These are phyloP conservation scores for Hymenochaete sp. DNA, from an alignment of 1,284 basidiomycete species.

Conservation along the genomic window DNA sequence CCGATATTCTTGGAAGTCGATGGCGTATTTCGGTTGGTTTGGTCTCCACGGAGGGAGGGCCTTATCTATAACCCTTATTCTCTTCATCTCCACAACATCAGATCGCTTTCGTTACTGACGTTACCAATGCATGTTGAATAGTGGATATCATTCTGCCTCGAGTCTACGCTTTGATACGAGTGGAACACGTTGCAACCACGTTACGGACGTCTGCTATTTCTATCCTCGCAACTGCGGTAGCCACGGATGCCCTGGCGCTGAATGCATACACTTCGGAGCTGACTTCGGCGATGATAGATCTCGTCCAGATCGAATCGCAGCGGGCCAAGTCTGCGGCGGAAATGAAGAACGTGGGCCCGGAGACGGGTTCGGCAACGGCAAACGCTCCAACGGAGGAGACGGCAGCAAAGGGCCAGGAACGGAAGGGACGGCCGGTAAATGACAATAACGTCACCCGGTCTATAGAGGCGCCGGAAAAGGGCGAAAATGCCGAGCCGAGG, in stretches of 20 bases:
- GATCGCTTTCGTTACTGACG: no score
- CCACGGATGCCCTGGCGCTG: conserved; percentile 54
- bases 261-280: conserved; percentile 57
- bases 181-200: conserved; percentile 53
- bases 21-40: no score
- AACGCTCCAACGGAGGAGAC: conserved; percentile 1
- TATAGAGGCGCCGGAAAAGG: no score
- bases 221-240: conserved; percentile 65
- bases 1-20: no score
- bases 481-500: not conserved
- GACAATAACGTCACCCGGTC: no score
- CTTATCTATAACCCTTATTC: no score
- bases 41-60: no score
- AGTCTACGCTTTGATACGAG: conserved; percentile 53
- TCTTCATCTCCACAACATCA: no score
- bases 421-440: conserved; percentile 15
- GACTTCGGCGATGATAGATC: conserved; percentile 60
- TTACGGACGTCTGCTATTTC: conserved; percentile 79
- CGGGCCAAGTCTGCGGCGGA: conserved; percentile 8
- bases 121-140: no score
- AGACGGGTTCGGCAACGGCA: not conserved
- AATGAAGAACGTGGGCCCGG: not conserved
- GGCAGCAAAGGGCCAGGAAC: not conserved
- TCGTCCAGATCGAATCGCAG: conserved; percentile 69
- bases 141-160: conserved; percentile 66